phyloP scores from a whole-genome alignment of 192 early-diverging fungal genomes.

The Entomortierella lignicola region DNA sequence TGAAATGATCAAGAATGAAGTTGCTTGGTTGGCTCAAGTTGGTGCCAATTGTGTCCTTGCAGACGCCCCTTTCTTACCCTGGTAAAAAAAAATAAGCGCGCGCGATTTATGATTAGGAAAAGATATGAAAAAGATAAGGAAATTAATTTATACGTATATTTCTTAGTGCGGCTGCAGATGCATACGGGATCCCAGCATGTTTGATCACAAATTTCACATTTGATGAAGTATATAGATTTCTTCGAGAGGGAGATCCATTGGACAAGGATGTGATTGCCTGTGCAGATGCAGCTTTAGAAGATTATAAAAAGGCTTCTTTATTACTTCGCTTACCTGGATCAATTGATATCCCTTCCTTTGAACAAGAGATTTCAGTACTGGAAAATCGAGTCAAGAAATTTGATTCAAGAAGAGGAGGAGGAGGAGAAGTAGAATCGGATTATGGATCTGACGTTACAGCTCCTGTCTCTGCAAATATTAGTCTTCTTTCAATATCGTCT shows the following conservation, averaged over 20 bases:
- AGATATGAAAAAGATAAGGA: too few species aligned
- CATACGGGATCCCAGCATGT: conserved; percentile 62
- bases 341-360: conserved; percentile 69
- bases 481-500: too few species aligned
- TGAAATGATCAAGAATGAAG: conserved; percentile 57
- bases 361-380: conserved; percentile 43
- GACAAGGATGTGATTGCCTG: conserved; percentile 54
- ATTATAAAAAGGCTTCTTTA: conserved; percentile 65
- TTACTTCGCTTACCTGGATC: conserved; percentile 65
- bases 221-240: conserved; percentile 65
- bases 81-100: too few species aligned
- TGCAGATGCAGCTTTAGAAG: conserved; percentile 54
- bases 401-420: too few species aligned
- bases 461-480: too few species aligned
- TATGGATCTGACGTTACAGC: too few species aligned
- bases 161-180: conserved; percentile 62
- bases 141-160: too few species aligned
- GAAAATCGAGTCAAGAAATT: neutral
- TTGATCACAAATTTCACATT: conserved; percentile 73
- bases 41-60: conserved; percentile 66
- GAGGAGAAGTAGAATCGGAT: too few species aligned
- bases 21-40: conserved; percentile 63
- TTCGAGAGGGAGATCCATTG: conserved; percentile 65
- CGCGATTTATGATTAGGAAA: too few species aligned
- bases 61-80: conserved; percentile 70